Evolutionary conservation across 1,284 basidiomycete genomes (phyloP).

Genomic region (Melanopsichium pennsylvanicum): DNA sequence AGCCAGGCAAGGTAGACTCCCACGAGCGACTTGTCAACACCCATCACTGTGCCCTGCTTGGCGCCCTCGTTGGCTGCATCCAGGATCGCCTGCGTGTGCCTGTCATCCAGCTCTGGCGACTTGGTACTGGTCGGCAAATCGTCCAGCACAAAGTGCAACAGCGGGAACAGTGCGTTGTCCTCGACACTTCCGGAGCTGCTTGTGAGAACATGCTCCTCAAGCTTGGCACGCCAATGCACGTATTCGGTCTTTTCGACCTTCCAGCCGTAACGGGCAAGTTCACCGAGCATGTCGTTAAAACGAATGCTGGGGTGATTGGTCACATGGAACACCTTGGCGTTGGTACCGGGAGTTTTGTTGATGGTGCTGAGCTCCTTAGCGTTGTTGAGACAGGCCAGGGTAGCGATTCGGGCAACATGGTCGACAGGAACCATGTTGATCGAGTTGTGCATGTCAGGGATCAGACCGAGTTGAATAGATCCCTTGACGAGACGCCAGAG

Average conservation of each 20-base stretch:
- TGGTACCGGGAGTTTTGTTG: slow-evolving; percentile 70
- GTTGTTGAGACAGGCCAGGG: slow-evolving; percentile 65
- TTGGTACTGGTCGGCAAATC: slow-evolving; percentile 97
- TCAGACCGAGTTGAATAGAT: slow-evolving; percentile 90
- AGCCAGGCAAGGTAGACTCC: slow-evolving; percentile 95
- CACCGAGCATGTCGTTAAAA: slow-evolving; percentile 85
- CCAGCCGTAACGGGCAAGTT: slow-evolving; percentile 83
- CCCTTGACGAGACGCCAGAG: slow-evolving; percentile 98
- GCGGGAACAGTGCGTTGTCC: slow-evolving; percentile 95
- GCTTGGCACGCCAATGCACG: slow-evolving; percentile 85
- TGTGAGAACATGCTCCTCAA: slow-evolving; percentile 90
- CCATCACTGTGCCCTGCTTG: slow-evolving; percentile 69
- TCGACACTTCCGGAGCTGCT: slow-evolving; percentile 68
- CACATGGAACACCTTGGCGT: slow-evolving; percentile 82
- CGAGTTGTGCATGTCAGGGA: slow-evolving; percentile 97
- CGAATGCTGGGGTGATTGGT: slow-evolving; percentile 85
- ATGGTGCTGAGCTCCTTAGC: slow-evolving; percentile 17
- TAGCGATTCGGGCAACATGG: slow-evolving; percentile 85
- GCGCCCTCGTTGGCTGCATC: slow-evolving; percentile 68
- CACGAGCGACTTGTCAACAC: slow-evolving; percentile 80
- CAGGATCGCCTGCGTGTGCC: slow-evolving; percentile 78
- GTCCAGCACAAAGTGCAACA: slow-evolving; percentile 95
- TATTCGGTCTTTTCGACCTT: slow-evolving; percentile 82
- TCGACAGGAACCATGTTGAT: slow-evolving; percentile 99
- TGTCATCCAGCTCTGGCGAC: slow-evolving; percentile 87